A percentile compares a stretch with the other conserved stretches of the same genome.
These are phyloP conservation scores for Solanum hybrid DNA, from an alignment of 305 asterid genomes.

Conservation along the genomic window DNA sequence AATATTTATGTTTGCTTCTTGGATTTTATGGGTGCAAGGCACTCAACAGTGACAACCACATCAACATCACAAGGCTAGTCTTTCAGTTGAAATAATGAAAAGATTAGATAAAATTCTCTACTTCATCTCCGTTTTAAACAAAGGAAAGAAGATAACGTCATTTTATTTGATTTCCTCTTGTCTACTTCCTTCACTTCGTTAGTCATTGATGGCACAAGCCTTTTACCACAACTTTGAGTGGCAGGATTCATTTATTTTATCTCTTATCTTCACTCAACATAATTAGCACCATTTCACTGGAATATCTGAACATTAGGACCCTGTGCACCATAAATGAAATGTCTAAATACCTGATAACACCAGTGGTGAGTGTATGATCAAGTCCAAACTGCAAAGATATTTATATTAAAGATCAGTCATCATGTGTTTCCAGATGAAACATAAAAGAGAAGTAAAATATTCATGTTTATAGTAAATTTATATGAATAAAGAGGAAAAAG, in stretches of 20 bases:
- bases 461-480: background rate
- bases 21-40: background rate
- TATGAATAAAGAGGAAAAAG: background rate
- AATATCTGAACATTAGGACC: background rate
- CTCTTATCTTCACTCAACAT: background rate
- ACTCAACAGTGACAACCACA: background rate
- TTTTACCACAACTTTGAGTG: background rate
- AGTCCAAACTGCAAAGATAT: conserved; percentile 75
- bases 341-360: conserved; percentile 82
- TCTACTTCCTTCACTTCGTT: background rate
- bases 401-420: background rate
- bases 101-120: background rate
- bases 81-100: background rate
- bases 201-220: background rate
- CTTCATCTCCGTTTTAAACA: background rate
- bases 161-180: background rate
- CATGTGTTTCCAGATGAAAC: background rate
- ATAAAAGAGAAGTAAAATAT: background rate
- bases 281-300: background rate
- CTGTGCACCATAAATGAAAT: background rate
- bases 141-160: background rate
- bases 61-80: background rate
- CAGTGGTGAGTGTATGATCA: conserved; percentile 97
- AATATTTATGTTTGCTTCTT: background rate
- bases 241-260: background rate